Percentiles rank a stretch among this genome's conserved stretches.
These are phyloP conservation scores for Chloris gayana DNA, from an alignment of 176 grass and related monocot species.

Conservation along the genomic window DNA sequence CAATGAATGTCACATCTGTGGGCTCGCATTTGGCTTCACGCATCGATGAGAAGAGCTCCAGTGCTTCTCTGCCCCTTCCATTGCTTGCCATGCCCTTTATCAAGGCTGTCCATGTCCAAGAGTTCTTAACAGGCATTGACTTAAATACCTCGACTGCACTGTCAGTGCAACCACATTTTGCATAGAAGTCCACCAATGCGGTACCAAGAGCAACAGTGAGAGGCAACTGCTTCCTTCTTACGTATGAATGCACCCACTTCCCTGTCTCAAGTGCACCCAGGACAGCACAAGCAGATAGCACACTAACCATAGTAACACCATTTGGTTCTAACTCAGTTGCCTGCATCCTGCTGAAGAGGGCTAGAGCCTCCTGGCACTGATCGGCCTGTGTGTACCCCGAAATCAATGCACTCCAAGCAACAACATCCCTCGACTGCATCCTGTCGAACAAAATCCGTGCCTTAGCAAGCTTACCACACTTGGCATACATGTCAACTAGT, in stretches of 20 bases:
- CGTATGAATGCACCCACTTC: slow-evolving; percentile 71
- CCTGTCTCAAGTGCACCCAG: slow-evolving; percentile 69
- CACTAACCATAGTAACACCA: slow-evolving; percentile 72
- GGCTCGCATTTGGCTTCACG: slow-evolving; percentile 38
- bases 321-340: slow-evolving; percentile 51
- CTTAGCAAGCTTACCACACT: slow-evolving; percentile 49
- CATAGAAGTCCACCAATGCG: slow-evolving; percentile 83
- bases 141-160: slow-evolving; percentile 51
- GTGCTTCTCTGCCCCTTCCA: slow-evolving; percentile 54
- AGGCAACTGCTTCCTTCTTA: slow-evolving; percentile 44
- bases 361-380: slow-evolving; percentile 52
- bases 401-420: slow-evolving; percentile 82
- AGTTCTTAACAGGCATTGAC: slow-evolving; percentile 65
- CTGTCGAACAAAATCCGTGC: slow-evolving; percentile 49
- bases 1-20: slow-evolving; percentile 68
- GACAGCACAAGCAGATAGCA: slow-evolving; percentile 73
- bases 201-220: slow-evolving; percentile 55
- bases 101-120: slow-evolving; percentile 61
- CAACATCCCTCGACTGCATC: slow-evolving; percentile 60
- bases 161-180: slow-evolving; percentile 68
- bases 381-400: slow-evolving; percentile 62
- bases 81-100: slow-evolving; percentile 75
- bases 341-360: slow-evolving; percentile 69
- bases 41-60: slow-evolving; percentile 64
- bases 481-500: slow-evolving; percentile 61